Evolutionary conservation across 495 filamentous ascomycete genomes (phyloP), one percentile per base, ranked within the genome.

Genomic region (Trichoderma parareesei): DNA sequence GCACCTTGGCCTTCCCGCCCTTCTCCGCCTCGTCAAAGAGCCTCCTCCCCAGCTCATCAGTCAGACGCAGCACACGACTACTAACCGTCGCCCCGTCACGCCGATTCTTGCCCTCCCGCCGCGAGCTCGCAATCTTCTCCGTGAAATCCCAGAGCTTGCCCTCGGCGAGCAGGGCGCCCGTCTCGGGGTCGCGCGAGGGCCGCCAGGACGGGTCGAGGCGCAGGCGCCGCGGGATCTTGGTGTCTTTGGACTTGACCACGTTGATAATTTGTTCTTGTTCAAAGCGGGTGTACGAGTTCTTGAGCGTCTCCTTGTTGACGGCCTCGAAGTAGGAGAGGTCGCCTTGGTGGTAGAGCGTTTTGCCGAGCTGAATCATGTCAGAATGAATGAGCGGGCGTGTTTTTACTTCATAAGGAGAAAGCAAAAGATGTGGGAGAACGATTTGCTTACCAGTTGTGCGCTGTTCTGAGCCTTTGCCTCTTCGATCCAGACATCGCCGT

Each of bases 341-440:
- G 41, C 94, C 94, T 81, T 98, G 94, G 73, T 98, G 92, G 71
- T 97, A 98, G 8, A 98, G 79, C 0, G 94, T 97, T 81, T 98
- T 98, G 20, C 94, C 94, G 18, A 97, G 85, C 89, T 92, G 27
- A 27, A 61, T 11, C 13, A 63, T 41, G 33, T 3, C 67, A 80
- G 62, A 76, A 73, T 61, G 20, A 27, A 27, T 66, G 40, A 53
- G 9, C 62, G 10, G 0, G 14, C 9, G 3, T 33, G 11, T 53
- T 53, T 14, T 27, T 27, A 27, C 27, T n/a, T 33, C 18, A 13
- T 18, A 38, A 57, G 8, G 35, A 43, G 60, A 41, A 35, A 37
- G 11, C 40, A 41, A 41, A 41, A 41, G 11, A 6, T 3, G 11
- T 7, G 11, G 11, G 40, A 41, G 6, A 6, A 41, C 40, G 40